phyloP scores from a whole-genome alignment of 2,329 filamentous ascomycete genomes.

The Aspergillus pseudoglaucus region DNA sequence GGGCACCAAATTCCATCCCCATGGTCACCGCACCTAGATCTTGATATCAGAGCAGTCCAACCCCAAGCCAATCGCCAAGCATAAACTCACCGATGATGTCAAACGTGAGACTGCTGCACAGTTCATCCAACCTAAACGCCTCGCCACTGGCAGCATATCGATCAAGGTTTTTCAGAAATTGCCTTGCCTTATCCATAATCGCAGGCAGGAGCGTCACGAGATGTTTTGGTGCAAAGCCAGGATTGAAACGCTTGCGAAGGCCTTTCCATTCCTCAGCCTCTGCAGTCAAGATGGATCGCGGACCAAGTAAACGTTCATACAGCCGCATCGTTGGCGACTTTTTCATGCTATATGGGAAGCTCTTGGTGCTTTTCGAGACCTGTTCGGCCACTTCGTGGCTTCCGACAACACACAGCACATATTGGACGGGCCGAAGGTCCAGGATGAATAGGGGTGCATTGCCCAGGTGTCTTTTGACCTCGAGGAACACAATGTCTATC shows the following conservation, averaged over 20 bases:
- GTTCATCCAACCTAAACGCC: constrained; percentile 19
- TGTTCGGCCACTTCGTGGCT: constrained; percentile 15
- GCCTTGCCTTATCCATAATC: constrained; percentile 20
- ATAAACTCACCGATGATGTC: constrained; percentile 25
- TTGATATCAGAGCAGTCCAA: background rate
- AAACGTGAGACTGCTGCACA: constrained; percentile 22
- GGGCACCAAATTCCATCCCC: constrained; percentile 18
- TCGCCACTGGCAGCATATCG: constrained; percentile 12
- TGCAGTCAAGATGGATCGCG: constrained; percentile 5
- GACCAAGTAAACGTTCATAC: constrained; percentile 5
- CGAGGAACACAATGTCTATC: background rate
- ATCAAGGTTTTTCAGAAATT: constrained; percentile 18
- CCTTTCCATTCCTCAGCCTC: constrained; percentile 19
- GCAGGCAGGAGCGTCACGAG: constrained; percentile 19
- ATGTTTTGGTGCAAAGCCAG: constrained; percentile 23
- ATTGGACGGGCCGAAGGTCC: constrained; percentile 9
- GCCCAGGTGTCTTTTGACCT: constrained; percentile 1
- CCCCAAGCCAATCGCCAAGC: background rate
- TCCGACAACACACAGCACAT: constrained; percentile 6
- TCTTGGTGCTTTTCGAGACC: constrained; percentile 6
- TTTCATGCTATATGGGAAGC: constrained; percentile 10
- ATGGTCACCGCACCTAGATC: constrained; percentile 9
- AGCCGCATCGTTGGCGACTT: constrained; percentile 5
- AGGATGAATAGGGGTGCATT: constrained; percentile 5
- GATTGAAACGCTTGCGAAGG: constrained; percentile 25